Evolutionary conservation across 2,329 filamentous ascomycete species (phyloP).

Genomic region (Gnomoniopsis sp.): DNA sequence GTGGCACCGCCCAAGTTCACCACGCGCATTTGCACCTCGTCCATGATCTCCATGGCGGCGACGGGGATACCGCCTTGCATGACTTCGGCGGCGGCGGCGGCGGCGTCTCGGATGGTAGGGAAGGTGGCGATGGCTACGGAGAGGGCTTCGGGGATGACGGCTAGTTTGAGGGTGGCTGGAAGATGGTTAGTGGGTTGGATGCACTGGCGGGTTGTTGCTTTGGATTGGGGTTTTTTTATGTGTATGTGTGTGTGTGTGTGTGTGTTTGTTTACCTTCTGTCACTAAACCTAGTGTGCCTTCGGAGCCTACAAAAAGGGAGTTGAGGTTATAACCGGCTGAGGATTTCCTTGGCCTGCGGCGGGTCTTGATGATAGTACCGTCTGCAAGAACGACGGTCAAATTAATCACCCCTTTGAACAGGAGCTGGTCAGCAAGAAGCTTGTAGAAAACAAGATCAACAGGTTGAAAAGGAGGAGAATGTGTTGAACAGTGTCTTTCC

Average conservation of each 20-base stretch:
- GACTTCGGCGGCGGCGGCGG: constrained; percentile 69
- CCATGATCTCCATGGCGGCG: constrained; percentile 79
- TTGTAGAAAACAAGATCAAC: background rate
- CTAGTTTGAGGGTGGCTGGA: constrained; percentile 70
- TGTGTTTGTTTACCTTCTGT: constrained; percentile 55
- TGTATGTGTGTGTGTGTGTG: no score
- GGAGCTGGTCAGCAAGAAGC: background rate
- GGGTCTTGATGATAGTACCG: constrained; percentile 75
- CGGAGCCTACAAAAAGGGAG: constrained; percentile 73
- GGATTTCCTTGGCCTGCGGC: constrained; percentile 73
- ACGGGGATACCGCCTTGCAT: constrained; percentile 72
- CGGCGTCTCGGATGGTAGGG: constrained; percentile 72
- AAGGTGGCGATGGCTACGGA: constrained; percentile 80
- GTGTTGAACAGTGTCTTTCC: no score
- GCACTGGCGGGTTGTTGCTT: background rate
- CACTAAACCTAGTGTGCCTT: constrained; percentile 77
- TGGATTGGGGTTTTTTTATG: background rate
- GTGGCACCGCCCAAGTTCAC: constrained; percentile 73
- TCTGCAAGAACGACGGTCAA: constrained; percentile 78
- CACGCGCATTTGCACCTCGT: constrained; percentile 82
- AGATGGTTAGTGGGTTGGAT: background rate
- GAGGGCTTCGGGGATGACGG: constrained; percentile 71
- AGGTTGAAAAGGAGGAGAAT: background rate
- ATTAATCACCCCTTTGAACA: constrained; percentile 69
- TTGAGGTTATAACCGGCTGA: constrained; percentile 84